Percentiles rank a stretch among this genome's conserved stretches.
Evolutionary conservation across 2,329 filamentous ascomycete genomes (phyloP).

Genomic region (Ophiostoma angusticollis): DNA sequence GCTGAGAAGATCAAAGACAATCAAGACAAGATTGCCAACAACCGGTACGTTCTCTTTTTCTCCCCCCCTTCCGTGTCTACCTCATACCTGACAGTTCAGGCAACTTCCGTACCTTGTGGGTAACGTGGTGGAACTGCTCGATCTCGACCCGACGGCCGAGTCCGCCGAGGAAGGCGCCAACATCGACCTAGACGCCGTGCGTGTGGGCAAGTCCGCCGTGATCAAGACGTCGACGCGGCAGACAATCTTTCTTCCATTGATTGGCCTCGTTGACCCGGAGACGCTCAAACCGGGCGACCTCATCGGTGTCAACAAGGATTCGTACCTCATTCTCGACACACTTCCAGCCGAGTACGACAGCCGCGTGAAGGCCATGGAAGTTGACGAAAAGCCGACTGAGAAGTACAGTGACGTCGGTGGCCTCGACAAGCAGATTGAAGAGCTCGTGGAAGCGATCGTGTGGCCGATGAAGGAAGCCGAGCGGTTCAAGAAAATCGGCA

Average conservation of each 20-base stretch:
- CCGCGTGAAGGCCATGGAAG: constrained; percentile 98
- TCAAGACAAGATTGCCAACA: constrained; percentile 97
- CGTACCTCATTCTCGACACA: constrained; percentile 92
- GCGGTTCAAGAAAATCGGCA: constrained; percentile 98
- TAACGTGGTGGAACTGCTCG: constrained; percentile 93
- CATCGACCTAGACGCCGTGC: constrained; percentile 91
- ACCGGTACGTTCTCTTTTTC: constrained; percentile 50
- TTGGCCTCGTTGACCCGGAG: constrained; percentile 91
- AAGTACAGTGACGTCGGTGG: constrained; percentile 98
- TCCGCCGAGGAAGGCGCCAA: constrained; percentile 96
- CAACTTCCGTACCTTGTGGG: constrained; percentile 97
- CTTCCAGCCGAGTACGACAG: constrained; percentile 97
- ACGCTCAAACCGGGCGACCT: constrained; percentile 90
- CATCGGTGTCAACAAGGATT: constrained; percentile 98
- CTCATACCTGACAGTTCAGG: constrained; percentile 31
- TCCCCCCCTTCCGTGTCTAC: neutral
- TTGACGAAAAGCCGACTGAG: constrained; percentile 98
- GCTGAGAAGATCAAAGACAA: constrained; percentile 99
- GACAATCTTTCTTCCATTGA: constrained; percentile 95
- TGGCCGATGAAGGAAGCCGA: constrained; percentile 99
- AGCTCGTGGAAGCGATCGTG: constrained; percentile 94
- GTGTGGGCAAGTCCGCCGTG: constrained; percentile 94
- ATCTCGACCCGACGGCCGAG: constrained; percentile 91
- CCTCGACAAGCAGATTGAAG: constrained; percentile 96
- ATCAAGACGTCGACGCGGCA: constrained; percentile 99